These are phyloP conservation scores for Cryptococcus sp. DNA, from an alignment of 1,284 basidiomycete genomes.

Conservation along the genomic window DNA sequence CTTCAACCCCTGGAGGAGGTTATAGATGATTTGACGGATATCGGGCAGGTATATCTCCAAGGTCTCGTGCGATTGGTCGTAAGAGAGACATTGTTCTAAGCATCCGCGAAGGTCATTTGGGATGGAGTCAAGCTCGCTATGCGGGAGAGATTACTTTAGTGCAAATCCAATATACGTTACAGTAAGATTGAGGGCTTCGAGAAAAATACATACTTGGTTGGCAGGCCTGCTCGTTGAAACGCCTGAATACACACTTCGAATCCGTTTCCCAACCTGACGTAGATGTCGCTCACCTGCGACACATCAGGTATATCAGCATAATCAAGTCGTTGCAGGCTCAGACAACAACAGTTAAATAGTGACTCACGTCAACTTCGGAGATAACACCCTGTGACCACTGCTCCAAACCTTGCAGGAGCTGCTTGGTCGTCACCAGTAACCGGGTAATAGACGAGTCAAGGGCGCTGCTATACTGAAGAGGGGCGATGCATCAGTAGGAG, in stretches of 20 bases:
- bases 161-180: no score
- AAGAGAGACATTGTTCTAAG: conserved; percentile 85
- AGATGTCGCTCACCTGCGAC: conserved; percentile 85
- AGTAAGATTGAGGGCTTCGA: no score
- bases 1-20: conserved; percentile 85
- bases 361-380: conserved; percentile 61
- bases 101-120: conserved; percentile 86
- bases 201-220: conserved; percentile 67
- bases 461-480: conserved; percentile 13
- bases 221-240: conserved; percentile 81
- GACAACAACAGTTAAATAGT: background rate
- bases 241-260: conserved; percentile 92
- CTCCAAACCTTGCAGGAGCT: conserved; percentile 86
- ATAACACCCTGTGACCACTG: conserved; percentile 79
- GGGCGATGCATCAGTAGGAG: no score
- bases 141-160: background rate
- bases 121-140: conserved; percentile 81
- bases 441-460: conserved; percentile 86
- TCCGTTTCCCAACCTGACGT: conserved; percentile 94
- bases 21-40: conserved; percentile 91
- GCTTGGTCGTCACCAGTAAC: conserved; percentile 91
- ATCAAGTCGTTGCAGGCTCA: background rate
- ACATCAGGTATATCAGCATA: background rate
- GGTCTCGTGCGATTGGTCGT: conserved; percentile 81
- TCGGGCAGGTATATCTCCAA: conserved; percentile 87